Evolutionary conservation across 2,329 filamentous ascomycete species (phyloP).

Genomic region (Phaeomoniella chlamydospora): DNA sequence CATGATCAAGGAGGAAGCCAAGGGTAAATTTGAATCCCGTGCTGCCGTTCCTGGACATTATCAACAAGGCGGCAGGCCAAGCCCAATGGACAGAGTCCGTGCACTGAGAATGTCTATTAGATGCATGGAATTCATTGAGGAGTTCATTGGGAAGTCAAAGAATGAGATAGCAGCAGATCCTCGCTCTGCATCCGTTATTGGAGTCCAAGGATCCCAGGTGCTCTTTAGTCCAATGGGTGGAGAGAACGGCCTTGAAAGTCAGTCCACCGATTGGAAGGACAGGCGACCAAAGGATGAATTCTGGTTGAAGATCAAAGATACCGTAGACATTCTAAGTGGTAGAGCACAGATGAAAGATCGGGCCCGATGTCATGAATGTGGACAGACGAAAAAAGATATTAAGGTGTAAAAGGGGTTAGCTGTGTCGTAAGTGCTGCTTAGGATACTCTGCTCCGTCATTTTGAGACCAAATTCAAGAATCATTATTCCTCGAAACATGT

Average conservation of each 20-base stretch:
- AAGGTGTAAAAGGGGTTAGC: slow-evolving; percentile 1
- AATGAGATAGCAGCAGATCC: slow-evolving; percentile 60
- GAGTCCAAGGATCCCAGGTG: slow-evolving; percentile 78
- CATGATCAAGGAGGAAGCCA: slow-evolving; percentile 88
- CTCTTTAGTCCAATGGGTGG: slow-evolving; percentile 67
- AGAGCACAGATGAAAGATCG: slow-evolving; percentile 31
- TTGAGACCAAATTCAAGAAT: too few species aligned
- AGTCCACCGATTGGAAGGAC: slow-evolving; percentile 87
- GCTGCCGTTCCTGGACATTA: slow-evolving; percentile 88
- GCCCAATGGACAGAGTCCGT: slow-evolving; percentile 88
- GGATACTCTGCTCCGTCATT: too few species aligned
- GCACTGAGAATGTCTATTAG: slow-evolving; percentile 86
- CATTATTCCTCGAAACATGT: too few species aligned
- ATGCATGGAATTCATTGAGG: slow-evolving; percentile 82
- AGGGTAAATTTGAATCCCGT: slow-evolving; percentile 81
- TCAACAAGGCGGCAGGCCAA: slow-evolving; percentile 84
- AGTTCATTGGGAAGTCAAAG: slow-evolving; percentile 50
- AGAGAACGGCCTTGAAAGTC: slow-evolving; percentile 54
- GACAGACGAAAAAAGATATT: slow-evolving; percentile 4
- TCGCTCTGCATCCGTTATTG: slow-evolving; percentile 67
- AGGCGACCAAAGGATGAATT: slow-evolving; percentile 70
- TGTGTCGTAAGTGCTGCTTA: too few species aligned
- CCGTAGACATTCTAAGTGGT: slow-evolving; percentile 75
- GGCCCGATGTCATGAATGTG: slow-evolving; percentile 9
- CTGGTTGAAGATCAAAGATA: slow-evolving; percentile 67